Conservation (phyloP, 108 stramenopile species). For the Fistulifera pelliculosa region DNA sequence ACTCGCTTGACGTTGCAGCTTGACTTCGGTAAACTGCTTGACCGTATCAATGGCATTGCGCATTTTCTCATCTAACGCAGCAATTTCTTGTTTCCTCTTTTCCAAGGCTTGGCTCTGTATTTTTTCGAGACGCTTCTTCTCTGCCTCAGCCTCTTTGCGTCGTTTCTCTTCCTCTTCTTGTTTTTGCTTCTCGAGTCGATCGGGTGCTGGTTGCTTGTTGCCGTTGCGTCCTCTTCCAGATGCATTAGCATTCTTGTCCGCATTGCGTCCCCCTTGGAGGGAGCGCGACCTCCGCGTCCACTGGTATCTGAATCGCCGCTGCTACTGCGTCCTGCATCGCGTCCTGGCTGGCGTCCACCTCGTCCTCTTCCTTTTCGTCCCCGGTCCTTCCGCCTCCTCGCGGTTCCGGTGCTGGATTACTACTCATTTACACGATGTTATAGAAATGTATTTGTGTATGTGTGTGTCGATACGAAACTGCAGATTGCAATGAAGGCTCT, state of each 20-base stretch:
- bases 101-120: slow-evolving; percentile 19
- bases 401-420: too few relatives aligned
- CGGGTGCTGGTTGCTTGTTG: background rate
- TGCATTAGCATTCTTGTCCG: background rate
- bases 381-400: background rate
- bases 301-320: background rate
- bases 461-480: too few relatives aligned
- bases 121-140: slow-evolving; percentile 21
- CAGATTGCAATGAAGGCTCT: too few relatives aligned
- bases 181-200: slow-evolving; percentile 18
- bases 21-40: slow-evolving; percentile 12
- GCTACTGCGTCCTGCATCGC: slow-evolving; percentile 5
- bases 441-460: too few relatives aligned
- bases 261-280: background rate
- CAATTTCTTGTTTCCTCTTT: slow-evolving; percentile 11
- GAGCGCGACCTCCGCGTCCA: background rate
- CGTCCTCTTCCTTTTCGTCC: slow-evolving; percentile 10
- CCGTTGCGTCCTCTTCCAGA: slow-evolving; percentile 1
- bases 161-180: slow-evolving; percentile 18
- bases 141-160: slow-evolving; percentile 18
- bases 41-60: slow-evolving; percentile 24
- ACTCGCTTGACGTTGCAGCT: slow-evolving; percentile 10
- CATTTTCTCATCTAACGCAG: slow-evolving; percentile 16
- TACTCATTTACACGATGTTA: too few relatives aligned
- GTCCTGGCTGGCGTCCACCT: background rate